Evolutionary conservation across 257 asterid genomes (phyloP), one percentile per base, ranked within the genome.

Genomic region (Ballota nigra): DNA sequence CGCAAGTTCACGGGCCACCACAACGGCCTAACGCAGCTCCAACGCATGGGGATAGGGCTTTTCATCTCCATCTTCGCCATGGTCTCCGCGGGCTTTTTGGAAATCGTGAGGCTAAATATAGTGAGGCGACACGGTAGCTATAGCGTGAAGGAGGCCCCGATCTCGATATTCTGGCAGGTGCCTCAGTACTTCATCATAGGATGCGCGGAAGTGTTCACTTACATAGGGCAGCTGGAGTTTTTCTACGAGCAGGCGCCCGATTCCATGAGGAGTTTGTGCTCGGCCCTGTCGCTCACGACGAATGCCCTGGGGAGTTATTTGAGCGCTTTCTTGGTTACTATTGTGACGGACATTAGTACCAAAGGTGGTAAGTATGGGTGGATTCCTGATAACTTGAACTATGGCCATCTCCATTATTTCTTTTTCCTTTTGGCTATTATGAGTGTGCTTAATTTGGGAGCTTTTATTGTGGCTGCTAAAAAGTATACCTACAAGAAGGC

Each of bases 171-270:
- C 76, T 86, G 92, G 95, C 89, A 87, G 66, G 90, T 86, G 23
- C 92, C 89, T 3, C 92, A 90, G 47, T 90, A 87, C 62, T 87
- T 87, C 79, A 76, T 90, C 43, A 86, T 86, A 63, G 95, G 91
- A 11, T 90, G 89, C 18, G 86, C 96, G 0, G 92, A 90, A 62
- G 96, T 90, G 66, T 87, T 90, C 81, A 79, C 83, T 23, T 77
- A 80, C 43, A 80, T 86, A 0, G 95, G 96, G 49, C 95, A 87
- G 45, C 62, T 90, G 34, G 96, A 90, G 83, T 87, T 90, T 71
- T 90, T 90, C 80, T 90, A 87, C 11, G 89, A 86, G 70, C 91
- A 90, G 61, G 96, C 96, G 12, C 96, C 96, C 0, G 94, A 89
- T 63, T 81, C 95, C 16, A 86, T 87, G 91, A 81, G 97, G 76